Evolutionary conservation across 2,329 filamentous ascomycete genomes (phyloP).

Genomic region (Triangularia setosa): DNA sequence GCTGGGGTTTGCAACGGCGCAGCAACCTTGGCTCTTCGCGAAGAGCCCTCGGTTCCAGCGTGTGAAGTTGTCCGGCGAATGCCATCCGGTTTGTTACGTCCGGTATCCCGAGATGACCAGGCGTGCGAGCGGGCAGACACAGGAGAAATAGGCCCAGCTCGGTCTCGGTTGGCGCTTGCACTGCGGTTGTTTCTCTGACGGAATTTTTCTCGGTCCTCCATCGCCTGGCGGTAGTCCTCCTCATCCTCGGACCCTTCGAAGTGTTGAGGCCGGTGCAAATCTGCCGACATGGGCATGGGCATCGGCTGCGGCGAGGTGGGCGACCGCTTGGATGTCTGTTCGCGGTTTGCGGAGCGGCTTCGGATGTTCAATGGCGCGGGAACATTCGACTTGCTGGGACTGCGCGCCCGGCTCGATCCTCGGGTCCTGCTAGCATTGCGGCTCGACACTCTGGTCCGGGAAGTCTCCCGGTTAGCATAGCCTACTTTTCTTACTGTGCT

Average conservation of each 20-base stretch:
- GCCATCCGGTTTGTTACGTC: slow-evolving; percentile 26
- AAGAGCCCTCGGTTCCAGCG: slow-evolving; percentile 23
- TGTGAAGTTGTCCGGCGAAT: slow-evolving; percentile 20
- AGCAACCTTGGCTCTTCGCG: slow-evolving; percentile 21
- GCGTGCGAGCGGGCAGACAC: slow-evolving; percentile 22
- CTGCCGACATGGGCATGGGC: slow-evolving; percentile 59
- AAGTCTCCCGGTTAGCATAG: slow-evolving; percentile 30
- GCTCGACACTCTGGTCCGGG: slow-evolving; percentile 36
- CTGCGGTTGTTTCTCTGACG: slow-evolving; percentile 53
- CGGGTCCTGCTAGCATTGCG: slow-evolving; percentile 45
- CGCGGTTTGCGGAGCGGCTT: slow-evolving; percentile 59
- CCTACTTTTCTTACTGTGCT: slow-evolving; percentile 42
- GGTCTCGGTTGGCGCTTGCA: slow-evolving; percentile 37
- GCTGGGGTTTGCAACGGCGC: slow-evolving; percentile 30
- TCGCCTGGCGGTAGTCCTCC: slow-evolving; percentile 52
- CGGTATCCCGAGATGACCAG: slow-evolving; percentile 14
- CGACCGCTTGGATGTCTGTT: slow-evolving; percentile 60
- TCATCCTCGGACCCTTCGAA: slow-evolving; percentile 63
- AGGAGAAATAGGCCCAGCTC: slow-evolving; percentile 35
- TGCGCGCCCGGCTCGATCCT: slow-evolving; percentile 31
- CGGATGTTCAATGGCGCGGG: slow-evolving; percentile 46
- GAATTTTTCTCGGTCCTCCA: slow-evolving; percentile 53
- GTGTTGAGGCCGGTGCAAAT: slow-evolving; percentile 38
- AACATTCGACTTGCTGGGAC: slow-evolving; percentile 41
- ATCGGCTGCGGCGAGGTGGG: slow-evolving; percentile 69